Evolutionary conservation across 352 stramenopile genomes (phyloP), one percentile per base, ranked within the genome.

Genomic region (Phytopythium montanum): DNA sequence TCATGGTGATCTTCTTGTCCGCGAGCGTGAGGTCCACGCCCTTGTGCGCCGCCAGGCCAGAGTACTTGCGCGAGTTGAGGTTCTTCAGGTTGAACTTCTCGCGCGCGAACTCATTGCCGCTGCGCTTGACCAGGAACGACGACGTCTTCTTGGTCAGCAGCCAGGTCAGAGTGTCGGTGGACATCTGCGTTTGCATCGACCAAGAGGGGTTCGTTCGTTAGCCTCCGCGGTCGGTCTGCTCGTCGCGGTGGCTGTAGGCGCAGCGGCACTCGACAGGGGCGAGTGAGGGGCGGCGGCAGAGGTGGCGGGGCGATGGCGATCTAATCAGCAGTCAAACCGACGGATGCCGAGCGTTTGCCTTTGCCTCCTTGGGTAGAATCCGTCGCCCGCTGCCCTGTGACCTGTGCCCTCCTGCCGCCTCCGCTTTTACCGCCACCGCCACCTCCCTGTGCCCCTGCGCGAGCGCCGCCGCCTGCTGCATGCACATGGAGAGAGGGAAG

Each of bases 61-160:
- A 98, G 79, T 98, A 99, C 89, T 99, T 99, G 90, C 91, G 95
- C 68, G 77, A 94, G 75, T 98, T 98, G 60, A 88, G 69, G 75
- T 94, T 98, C 73, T 89, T 84, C 65, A 99, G 70, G 87, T 99
- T 99, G 70, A 96, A 97, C 76, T 92, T 93, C 76, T 99, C 96
- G 52, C 87, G 76, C 56, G 89, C 88, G 66, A 98, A 98, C 73
- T 95, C 85, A 63, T 82, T 85, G 73, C 75, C 73, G 62, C 85
- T 88, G 61, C 89, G 82, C 87, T 98, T 99, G 67, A 97, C 88
- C 49, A 99, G 80, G 81, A 99, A 99, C 64, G 79, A 97, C 72
- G 85, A 98, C 67, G 97, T 98, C 65, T 97, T 95, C 82, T 97
- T 97, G 69, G 96, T 96, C 65, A 98, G 70, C 79, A 98, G 87